Base-by-base conservation (phyloP, 306 rosid species). In the Sicyos baderoa region DNA sequence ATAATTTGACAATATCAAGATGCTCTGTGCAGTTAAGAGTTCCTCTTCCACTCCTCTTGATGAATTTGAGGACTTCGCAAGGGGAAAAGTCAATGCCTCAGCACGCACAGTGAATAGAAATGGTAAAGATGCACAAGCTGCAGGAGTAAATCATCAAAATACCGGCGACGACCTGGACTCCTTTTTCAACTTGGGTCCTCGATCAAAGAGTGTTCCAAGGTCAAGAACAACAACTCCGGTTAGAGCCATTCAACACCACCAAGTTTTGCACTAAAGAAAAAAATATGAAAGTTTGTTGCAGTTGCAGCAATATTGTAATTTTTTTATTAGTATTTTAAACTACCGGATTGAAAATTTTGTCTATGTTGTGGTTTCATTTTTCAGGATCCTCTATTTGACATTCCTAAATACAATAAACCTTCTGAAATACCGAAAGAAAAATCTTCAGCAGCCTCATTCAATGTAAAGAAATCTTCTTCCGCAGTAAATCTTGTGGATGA, bases 191-290 rank as follows among this genome's bases (percentile, higher is more conserved):
- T 37, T 50, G 69, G 70, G 89, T 49, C 71, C 79, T 78, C 86
- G 95, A 64, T 86, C 98, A 44, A 85, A 54, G 77, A 89, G 98
- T 77, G 96, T 71, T 55, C 98, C 95, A 17, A 88, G 82, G 86
- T 83, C 97, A 71, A 81, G 95, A 81, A 65, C 84, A 63, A 56
- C 84, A 44, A 80, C 77, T 74, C 45, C 42, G 93, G 98, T 93
- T 78, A 73, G 82, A 60, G 66, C 68, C 74, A 49, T 42, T 47
- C 70, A 55, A 21, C 66, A 44, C 35, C 12, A 15, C 37, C 67
- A 11, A 45, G 4, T 22, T n/a, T 45, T 58, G 53, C 57, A 70
- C 75, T 45, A 60, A 45, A 42, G 52, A 74, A 67, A 49, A 49
- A 67, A 67, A 67, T 14, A 66, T 67, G 57, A 67, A 25, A 48